Base-by-base conservation (phyloP, 1,284 basidiomycete genomes). In the Fistulinella cinereoalba region DNA sequence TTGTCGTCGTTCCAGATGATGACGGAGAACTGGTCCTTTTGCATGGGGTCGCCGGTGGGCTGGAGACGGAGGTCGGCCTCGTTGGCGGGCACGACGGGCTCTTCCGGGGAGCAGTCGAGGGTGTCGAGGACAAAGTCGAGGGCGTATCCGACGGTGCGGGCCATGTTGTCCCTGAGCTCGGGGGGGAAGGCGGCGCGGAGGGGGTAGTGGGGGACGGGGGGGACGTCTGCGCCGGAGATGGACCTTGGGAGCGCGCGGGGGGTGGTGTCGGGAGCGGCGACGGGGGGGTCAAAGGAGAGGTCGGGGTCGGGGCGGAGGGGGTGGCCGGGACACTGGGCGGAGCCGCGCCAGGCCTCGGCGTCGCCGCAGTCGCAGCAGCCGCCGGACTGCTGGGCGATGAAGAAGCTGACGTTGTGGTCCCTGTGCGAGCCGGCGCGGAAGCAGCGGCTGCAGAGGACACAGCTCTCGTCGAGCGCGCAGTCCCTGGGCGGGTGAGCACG, bases 1-100 rank as follows among this genome's bases (percentile, higher is more conserved):
- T 94, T 97, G 67, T 99, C 97, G 69, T 98, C 96, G 66, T 97
- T 95, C 94, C 94, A 98, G 2, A 98, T 71, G 16, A 97, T 75
- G 44, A 98, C 79, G 19, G 88, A 85, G 67, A 85, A 96, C 27
- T 88, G 80, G 52, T 95, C 86, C 54, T 82, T 83, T 68, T 77
- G 74, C 75, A 85, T 79, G 1, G 87, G 83, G 55, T 91, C 86
- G 2, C 79, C 79, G 1, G 85, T 81, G 4, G 82, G 79, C 57
- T 89, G 84, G 9, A 81, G 67, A n/a, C 81, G 77, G 9, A 92
- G 75, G 45, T 87, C 83, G 0, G 77, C 77, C 62, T 88, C 83
- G 53, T 79, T 79, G 1, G 72, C 60, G 0, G 92, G 91, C 2
- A 89, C 76, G 29, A 70, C 68, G 1, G 81, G 81, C 56, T 93